Percentiles rank a stretch among this genome's conserved stretches.
These are phyloP conservation scores for Solanum pinnatisectum DNA, from an alignment of 257 asterid species.

Conservation along the genomic window DNA sequence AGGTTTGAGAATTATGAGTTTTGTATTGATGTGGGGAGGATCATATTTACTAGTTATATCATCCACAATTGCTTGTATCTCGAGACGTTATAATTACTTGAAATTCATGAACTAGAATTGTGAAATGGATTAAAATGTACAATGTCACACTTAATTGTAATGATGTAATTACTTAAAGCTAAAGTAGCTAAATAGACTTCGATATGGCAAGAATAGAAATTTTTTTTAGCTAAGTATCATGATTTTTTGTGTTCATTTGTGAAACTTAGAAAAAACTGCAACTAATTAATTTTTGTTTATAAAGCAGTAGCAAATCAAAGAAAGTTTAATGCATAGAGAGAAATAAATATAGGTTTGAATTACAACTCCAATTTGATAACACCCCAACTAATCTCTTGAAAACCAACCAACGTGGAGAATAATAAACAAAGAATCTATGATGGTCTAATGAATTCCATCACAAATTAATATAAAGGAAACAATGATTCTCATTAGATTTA, in stretches of 20 bases:
- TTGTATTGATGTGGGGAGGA: background rate
- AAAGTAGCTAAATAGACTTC: background rate
- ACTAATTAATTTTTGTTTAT: no score
- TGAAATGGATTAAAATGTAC: background rate
- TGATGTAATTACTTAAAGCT: background rate
- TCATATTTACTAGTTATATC: background rate
- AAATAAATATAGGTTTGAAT: no score
- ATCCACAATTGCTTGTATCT: background rate
- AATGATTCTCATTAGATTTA: background rate
- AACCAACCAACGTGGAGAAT: background rate
- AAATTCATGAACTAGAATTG: background rate
- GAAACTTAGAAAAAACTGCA: background rate
- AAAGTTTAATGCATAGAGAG: no score
- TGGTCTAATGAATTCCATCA: background rate
- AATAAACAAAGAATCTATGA: no score
- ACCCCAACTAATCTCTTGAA: background rate
- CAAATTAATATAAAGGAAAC: background rate
- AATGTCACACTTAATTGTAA: background rate
- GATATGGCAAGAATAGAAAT: background rate
- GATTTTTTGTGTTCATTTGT: background rate
- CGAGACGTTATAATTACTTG: background rate
- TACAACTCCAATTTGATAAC: background rate
- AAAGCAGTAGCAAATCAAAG: no score
- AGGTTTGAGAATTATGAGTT: background rate
- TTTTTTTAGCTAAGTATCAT: background rate